Percentiles rank a stretch among this genome's conserved stretches.
Conservation (phyloP, 495 filamentous ascomycete genomes). For the Margaritispora aquatica region DNA sequence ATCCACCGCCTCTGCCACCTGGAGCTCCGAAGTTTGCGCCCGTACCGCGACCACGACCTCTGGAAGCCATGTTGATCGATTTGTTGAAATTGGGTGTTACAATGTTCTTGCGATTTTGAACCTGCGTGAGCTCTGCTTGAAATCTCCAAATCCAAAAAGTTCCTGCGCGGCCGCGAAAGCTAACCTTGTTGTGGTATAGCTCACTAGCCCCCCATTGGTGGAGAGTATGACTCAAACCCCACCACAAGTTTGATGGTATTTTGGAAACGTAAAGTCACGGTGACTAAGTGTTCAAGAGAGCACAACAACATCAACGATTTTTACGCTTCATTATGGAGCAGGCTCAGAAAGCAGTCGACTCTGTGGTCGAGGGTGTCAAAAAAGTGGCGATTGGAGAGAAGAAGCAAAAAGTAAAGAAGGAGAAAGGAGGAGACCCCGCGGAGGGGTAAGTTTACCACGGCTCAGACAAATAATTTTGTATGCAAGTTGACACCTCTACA, state of each 20-base stretch:
- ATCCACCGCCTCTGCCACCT: constrained; percentile 41
- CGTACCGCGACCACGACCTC: constrained; percentile 26
- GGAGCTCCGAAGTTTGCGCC: constrained; percentile 34
- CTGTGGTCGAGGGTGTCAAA: constrained; percentile 39
- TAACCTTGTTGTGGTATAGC: not conserved
- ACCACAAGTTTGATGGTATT: not conserved
- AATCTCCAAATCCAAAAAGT: constrained; percentile 7
- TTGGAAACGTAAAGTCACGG: not conserved
- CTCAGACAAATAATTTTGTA: not conserved
- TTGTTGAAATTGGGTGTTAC: not conserved
- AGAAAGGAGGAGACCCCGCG: constrained; percentile 36
- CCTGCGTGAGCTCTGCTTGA: constrained; percentile 3
- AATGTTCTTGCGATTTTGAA: not conserved
- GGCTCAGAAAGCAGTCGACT: constrained; percentile 25
- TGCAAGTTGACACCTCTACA: not conserved
- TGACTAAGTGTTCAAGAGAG: not conserved
- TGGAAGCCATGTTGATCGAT: constrained; percentile 23
- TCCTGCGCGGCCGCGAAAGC: not conserved
- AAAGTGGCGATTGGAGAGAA: constrained; percentile 42
- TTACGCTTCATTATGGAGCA: constrained; percentile 20
- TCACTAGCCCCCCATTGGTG: not conserved
- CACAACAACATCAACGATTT: constrained; percentile 3
- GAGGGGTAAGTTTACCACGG: constrained; percentile 23
- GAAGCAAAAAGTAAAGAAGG: constrained; percentile 38
- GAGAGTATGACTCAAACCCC: not conserved